Percentiles rank a stretch among this genome's conserved stretches.
These are phyloP conservation scores for Capsella rubella DNA, from an alignment of 441 rosid species.

Conservation along the genomic window DNA sequence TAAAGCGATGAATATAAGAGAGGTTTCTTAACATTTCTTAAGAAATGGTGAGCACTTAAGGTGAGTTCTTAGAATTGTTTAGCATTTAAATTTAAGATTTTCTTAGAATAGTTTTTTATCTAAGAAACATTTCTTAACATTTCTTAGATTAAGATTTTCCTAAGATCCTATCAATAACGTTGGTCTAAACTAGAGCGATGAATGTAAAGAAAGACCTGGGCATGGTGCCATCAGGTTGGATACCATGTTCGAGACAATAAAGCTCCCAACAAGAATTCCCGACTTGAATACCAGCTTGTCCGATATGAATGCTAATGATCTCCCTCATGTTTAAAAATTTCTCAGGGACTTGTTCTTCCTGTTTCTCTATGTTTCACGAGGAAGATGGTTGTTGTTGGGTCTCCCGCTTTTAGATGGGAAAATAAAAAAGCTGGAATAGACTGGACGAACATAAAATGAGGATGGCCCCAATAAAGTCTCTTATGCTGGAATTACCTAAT, in stretches of 20 bases:
- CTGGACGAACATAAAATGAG: conserved; percentile 6
- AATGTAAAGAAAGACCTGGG: not conserved
- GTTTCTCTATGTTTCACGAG: not conserved
- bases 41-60: no score
- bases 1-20: no score
- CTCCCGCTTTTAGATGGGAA: conserved; percentile 17
- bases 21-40: no score
- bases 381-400: not conserved
- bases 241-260: conserved; percentile 88
- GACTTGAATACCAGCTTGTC: conserved; percentile 70
- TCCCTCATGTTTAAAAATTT: conserved; percentile 54
- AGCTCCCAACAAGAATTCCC: conserved; percentile 73
- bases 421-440: conserved; percentile 6
- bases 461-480: conserved; percentile 4
- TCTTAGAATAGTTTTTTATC: no score
- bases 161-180: no score
- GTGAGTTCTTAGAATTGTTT: no score
- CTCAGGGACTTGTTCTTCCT: not conserved
- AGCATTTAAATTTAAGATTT: no score
- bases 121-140: no score
- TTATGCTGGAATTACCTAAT: conserved; percentile 1
- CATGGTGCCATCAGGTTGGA: not conserved
- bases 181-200: not conserved
- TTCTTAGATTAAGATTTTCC: no score
- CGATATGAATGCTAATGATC: conserved; percentile 66